Conservation (phyloP, 2,329 filamentous ascomycete species). For the Phoma herbarum region DNA sequence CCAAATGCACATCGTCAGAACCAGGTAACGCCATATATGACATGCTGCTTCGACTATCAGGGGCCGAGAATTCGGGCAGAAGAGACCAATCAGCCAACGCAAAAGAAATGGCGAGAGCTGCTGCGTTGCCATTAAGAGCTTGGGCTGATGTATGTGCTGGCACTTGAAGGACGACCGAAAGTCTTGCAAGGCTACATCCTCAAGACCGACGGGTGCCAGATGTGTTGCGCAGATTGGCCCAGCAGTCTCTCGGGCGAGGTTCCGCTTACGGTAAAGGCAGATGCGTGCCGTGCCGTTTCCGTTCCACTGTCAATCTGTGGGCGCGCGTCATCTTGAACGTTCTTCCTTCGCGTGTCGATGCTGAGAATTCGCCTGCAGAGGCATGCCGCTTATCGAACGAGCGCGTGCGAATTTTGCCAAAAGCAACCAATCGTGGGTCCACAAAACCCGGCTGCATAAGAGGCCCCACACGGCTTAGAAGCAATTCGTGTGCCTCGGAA, state of each 20-base stretch:
- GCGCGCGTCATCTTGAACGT: conserved; percentile 37
- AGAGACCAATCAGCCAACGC: conserved; percentile 37
- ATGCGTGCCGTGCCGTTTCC: conserved; percentile 46
- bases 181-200: conserved; percentile 38
- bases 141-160: conserved; percentile 45
- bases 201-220: conserved; percentile 39
- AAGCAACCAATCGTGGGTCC: conserved; percentile 23
- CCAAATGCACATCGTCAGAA: conserved; percentile 36
- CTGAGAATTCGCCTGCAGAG: conserved; percentile 28
- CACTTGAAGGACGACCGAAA: conserved; percentile 37
- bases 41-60: conserved; percentile 36
- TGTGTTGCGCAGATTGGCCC: conserved; percentile 42
- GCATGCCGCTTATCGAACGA: conserved; percentile 27
- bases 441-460: conserved; percentile 21
- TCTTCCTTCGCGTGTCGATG: conserved; percentile 31
- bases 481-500: conserved; percentile 21
- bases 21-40: conserved; percentile 43
- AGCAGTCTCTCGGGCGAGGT: conserved; percentile 27
- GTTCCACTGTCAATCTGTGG: conserved; percentile 31
- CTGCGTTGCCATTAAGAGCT: conserved; percentile 36
- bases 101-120: conserved; percentile 26
- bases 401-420: conserved; percentile 16
- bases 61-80: conserved; percentile 32
- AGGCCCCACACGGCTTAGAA: conserved; percentile 12
- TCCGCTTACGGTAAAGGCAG: conserved; percentile 38